Conservation (phyloP, 2,329 filamentous ascomycete species). For the Apiospora pterosperma region DNA sequence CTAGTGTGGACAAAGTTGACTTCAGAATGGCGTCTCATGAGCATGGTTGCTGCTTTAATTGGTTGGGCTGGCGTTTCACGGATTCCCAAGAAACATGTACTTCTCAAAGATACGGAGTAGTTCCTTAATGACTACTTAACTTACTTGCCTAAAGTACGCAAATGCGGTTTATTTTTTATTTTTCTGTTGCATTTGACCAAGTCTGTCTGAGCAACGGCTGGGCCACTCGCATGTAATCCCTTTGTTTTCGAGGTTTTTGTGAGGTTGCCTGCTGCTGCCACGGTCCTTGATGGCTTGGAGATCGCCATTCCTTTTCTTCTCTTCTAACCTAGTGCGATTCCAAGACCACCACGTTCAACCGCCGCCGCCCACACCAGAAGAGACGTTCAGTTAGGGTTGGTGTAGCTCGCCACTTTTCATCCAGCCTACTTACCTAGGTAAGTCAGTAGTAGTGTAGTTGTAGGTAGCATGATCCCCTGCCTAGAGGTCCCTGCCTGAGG, state of each 20-base stretch:
- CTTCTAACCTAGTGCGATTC: neutral
- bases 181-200: neutral
- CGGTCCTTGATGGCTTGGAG: neutral
- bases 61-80: slow-evolving; percentile 6
- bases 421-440: too few species aligned
- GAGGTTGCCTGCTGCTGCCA: neutral
- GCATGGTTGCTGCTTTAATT: slow-evolving; percentile 5
- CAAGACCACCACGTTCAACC: neutral
- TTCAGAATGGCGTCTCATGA: slow-evolving; percentile 16
- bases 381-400: neutral
- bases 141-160: too few species aligned
- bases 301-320: too few species aligned
- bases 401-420: neutral
- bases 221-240: neutral
- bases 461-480: neutral
- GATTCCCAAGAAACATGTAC: slow-evolving; percentile 2
- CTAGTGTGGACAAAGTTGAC: slow-evolving; percentile 9
- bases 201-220: neutral
- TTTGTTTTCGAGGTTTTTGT: neutral
- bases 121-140: neutral
- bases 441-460: too few species aligned
- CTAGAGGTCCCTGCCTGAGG: too few species aligned
- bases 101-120: slow-evolving; percentile 2
- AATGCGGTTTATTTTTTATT: too few species aligned
- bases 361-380: neutral